Percentiles rank a stretch among this genome's conserved stretches.
Conservation (phyloP, 2,329 filamentous ascomycete genomes). For the Rachicladosporium sp. region DNA sequence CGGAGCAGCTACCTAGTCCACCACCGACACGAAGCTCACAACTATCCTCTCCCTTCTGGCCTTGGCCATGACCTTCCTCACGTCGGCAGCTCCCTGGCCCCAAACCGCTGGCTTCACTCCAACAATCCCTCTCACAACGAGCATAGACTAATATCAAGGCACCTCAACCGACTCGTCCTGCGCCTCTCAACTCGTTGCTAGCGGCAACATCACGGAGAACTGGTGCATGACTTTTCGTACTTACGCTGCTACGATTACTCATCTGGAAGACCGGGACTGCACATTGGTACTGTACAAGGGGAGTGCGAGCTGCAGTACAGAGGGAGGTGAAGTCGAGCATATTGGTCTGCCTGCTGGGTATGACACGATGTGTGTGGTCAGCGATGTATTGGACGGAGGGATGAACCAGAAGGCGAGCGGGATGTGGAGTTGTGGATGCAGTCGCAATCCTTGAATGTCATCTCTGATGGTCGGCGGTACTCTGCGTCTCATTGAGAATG, state of each 20-base stretch:
- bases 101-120: not conserved
- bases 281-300: constrained; percentile 3
- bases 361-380: no score
- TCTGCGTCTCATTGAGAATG: no score
- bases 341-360: no score
- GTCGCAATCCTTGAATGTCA: no score
- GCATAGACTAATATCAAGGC: constrained; percentile 4
- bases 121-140: not conserved
- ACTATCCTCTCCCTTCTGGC: constrained; percentile 1
- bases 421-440: no score
- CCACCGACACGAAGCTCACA: not conserved
- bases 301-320: not conserved
- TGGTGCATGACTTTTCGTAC: constrained; percentile 3
- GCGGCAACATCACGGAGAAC: constrained; percentile 1
- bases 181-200: not conserved
- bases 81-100: not conserved
- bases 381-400: no score
- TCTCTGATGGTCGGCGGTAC: no score
- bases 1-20: not conserved
- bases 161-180: not conserved
- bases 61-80: not conserved
- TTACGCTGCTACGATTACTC: constrained; percentile 1
- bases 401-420: no score
- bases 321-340: not conserved
- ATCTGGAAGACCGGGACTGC: constrained; percentile 1